phyloP scores from a whole-genome alignment of 345 rosid genomes.

The Laguncularia racemosa region DNA sequence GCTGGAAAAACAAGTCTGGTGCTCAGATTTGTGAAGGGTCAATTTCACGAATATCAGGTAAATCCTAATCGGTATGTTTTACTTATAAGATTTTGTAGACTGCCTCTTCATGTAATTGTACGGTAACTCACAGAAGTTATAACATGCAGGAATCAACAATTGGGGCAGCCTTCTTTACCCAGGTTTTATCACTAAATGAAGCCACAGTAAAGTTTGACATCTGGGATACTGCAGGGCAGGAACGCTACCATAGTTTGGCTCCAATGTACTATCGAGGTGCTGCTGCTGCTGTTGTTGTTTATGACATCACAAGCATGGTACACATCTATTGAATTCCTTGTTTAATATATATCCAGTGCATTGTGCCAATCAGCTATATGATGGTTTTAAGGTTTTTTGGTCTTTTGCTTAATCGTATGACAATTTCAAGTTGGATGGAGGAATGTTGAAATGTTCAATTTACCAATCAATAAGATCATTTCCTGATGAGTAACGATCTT shows the following conservation, averaged over 20 bases:
- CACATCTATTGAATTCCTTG: not conserved
- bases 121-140: constrained; percentile 10
- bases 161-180: constrained; percentile 82
- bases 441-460: too few relatives aligned
- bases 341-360: not conserved
- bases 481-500: too few relatives aligned
- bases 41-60: constrained; percentile 70
- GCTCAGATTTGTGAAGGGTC: constrained; percentile 70
- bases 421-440: too few relatives aligned
- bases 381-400: not conserved
- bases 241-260: constrained; percentile 77
- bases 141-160: constrained; percentile 59
- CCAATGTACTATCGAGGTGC: constrained; percentile 88
- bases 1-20: constrained; percentile 76
- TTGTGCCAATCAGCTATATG: not conserved
- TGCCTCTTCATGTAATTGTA: too few relatives aligned
- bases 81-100: too few relatives aligned
- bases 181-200: constrained; percentile 59
- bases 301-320: constrained; percentile 76
- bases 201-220: constrained; percentile 66
- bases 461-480: too few relatives aligned
- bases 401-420: too few relatives aligned
- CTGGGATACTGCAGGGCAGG: constrained; percentile 90
- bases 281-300: constrained; percentile 74
- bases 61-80: not conserved